A percentile compares a stretch with the other conserved stretches of the same genome.
phyloP scores from a whole-genome alignment of 257 asterid genomes.

The Phtheirospermum japonicum region DNA sequence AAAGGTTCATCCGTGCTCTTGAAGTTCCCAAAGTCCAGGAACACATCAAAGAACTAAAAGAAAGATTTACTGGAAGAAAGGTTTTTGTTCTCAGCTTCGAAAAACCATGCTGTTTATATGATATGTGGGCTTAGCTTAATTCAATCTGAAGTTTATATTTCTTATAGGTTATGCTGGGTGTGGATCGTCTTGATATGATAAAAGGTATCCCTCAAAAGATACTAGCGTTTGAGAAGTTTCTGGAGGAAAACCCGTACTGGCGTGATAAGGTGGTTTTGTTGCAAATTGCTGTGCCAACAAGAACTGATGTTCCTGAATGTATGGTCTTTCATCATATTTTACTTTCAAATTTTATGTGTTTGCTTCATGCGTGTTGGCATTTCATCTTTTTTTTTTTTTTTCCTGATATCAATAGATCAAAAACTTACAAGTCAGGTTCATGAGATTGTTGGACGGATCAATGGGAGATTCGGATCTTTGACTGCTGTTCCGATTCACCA shows the following conservation, averaged over 20 bases:
- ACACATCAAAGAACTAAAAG: constrained; percentile 61
- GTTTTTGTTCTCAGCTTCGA: constrained; percentile 25
- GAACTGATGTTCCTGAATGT: constrained; percentile 98
- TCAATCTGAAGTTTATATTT: constrained; percentile 11
- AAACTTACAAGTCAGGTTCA: constrained; percentile 98
- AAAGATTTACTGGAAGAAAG: constrained; percentile 86
- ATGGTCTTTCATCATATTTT: constrained; percentile 32
- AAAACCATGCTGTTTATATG: not conserved
- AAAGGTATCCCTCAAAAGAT: constrained; percentile 96
- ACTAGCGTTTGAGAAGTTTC: constrained; percentile 89
- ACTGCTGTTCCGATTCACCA: constrained; percentile 95
- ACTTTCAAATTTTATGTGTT: constrained; percentile 13
- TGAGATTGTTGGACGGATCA: constrained; percentile 97
- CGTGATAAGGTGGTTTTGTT: constrained; percentile 89
- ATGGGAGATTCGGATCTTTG: constrained; percentile 91
- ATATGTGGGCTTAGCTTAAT: too few relatives aligned
- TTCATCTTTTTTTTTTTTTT: constrained; percentile 29
- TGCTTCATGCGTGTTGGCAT: constrained; percentile 2
- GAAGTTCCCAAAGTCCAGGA: constrained; percentile 58
- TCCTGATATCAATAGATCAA: constrained; percentile 56
- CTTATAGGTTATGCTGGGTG: constrained; percentile 88
- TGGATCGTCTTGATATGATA: constrained; percentile 96
- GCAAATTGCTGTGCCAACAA: constrained; percentile 96
- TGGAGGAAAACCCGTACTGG: constrained; percentile 83
- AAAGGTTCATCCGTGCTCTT: constrained; percentile 80